Evolutionary conservation across 768 basidiomycete species (phyloP).

Genomic region (Tylopilus rubrobrunneus): DNA sequence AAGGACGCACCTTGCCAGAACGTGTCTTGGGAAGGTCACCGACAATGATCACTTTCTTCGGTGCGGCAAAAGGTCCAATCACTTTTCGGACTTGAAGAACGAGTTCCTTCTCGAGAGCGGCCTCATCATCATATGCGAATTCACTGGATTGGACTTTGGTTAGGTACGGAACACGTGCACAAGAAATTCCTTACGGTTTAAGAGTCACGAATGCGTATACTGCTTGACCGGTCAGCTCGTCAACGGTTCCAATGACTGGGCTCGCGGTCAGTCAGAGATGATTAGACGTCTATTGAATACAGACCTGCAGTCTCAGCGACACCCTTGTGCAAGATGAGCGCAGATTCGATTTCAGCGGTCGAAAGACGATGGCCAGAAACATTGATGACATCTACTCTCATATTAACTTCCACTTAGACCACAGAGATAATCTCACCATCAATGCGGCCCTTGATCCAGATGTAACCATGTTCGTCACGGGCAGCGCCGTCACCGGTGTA

Average conservation of each 20-base stretch:
- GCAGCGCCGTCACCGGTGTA: slow-evolving; percentile 98
- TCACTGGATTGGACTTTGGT: slow-evolving; percentile 45
- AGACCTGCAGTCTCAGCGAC: slow-evolving; percentile 89
- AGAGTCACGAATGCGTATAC: slow-evolving; percentile 94
- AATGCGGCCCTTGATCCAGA: slow-evolving; percentile 97
- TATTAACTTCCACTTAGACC: not conserved
- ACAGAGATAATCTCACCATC: slow-evolving; percentile 58
- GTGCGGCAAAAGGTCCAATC: slow-evolving; percentile 96
- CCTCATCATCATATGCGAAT: slow-evolving; percentile 79
- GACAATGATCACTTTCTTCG: slow-evolving; percentile 87
- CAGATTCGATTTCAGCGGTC: slow-evolving; percentile 97
- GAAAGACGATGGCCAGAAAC: slow-evolving; percentile 96
- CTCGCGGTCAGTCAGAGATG: slow-evolving; percentile 6
- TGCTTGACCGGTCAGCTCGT: slow-evolving; percentile 90
- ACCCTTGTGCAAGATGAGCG: slow-evolving; percentile 89
- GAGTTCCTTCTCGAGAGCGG: slow-evolving; percentile 77
- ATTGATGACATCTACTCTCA: slow-evolving; percentile 81
- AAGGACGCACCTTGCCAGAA: slow-evolving; percentile 69
- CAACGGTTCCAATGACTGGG: slow-evolving; percentile 73
- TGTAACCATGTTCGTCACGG: slow-evolving; percentile 92
- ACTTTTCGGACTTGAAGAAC: slow-evolving; percentile 94
- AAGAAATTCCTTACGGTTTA: slow-evolving; percentile 65
- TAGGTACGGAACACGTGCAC: not conserved
- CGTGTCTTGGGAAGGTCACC: slow-evolving; percentile 90
- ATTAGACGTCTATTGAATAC: slow-evolving; percentile 7